Evolutionary conservation across 2,329 filamentous ascomycete species (phyloP), one percentile per base, ranked within the genome.

Genomic region (Massarina eburnea): DNA sequence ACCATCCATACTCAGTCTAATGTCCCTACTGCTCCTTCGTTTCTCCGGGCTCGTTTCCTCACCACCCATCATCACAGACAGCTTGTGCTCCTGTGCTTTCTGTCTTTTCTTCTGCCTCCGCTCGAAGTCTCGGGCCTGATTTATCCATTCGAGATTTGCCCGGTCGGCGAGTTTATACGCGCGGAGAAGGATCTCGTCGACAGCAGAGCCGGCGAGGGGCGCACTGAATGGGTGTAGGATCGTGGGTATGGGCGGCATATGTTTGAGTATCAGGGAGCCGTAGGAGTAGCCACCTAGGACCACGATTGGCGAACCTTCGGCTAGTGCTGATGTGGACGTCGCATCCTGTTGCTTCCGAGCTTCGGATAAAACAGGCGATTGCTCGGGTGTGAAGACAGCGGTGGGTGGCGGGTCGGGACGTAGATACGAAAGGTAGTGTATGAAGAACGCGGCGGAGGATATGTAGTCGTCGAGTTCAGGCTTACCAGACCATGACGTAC

Each of bases 201-300:
- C 79, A 4, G 83, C 70, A 0, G 83, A 83, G 30, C 78, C 82
- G n/a, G 66, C 58, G 3, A 71, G 54, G 0, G 82, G 79, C 0
- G 71, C 66, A 7, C 71, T 62, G 55, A 94, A 90, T 1, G 79
- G 70, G 1, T 76, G 67, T 19, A 89, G 70, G 21, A 95, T 81
- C 0, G 59, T 61, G 0, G 67, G 47, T 0, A 76, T 71, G 0
- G 83, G 76, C 0, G 90, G 89, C 0, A 95, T 78, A 46, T 86
- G 83, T 1, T 81, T 83, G 2, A 89, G 84, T 30, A 97, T 81
- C 62, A 96, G 80, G 4, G 90, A 89, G 34, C 94, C 94, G 67
- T 96, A 96, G 0, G 91, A 96, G 67, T 96, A 96, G 10, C 91
- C 91, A 2, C 81, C 86, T 6, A 94, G 75, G 4, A 96, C 58